Conservation (phyloP, 2,329 filamentous ascomycete species). For the Hypomyces perniciosus region DNA sequence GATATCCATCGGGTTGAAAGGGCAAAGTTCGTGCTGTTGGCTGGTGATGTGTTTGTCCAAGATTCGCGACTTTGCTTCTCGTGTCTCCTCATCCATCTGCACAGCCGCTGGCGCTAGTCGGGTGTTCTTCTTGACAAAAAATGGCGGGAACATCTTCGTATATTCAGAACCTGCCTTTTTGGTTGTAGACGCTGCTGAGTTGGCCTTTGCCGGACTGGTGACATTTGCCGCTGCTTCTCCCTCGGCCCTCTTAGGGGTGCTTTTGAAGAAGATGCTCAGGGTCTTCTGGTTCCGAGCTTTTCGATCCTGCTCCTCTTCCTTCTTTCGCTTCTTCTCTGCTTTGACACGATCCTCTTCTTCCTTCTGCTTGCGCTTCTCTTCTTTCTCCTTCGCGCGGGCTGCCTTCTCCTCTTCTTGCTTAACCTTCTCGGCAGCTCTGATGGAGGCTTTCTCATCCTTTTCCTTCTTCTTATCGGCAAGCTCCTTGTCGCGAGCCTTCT, state of each 20-base stretch:
- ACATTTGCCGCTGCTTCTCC: conserved; percentile 25
- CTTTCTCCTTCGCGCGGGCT: conserved; percentile 31
- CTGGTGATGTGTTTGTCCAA: conserved; percentile 48
- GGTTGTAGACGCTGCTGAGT: conserved; percentile 12
- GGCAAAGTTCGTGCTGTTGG: conserved; percentile 35
- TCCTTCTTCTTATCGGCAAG: conserved; percentile 29
- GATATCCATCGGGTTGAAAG: conserved; percentile 40
- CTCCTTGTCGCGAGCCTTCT: conserved; percentile 25
- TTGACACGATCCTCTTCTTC: conserved; percentile 35
- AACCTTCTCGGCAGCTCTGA: conserved; percentile 33
- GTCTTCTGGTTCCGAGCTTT: conserved; percentile 44
- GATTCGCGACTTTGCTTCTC: conserved; percentile 42
- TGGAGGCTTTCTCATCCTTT: conserved; percentile 29
- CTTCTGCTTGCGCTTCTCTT: conserved; percentile 36
- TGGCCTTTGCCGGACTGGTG: conserved; percentile 24
- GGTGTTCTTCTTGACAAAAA: conserved; percentile 70
- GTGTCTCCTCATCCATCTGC: conserved; percentile 52
- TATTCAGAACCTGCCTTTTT: conserved; percentile 46
- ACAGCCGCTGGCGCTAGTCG: conserved; percentile 58
- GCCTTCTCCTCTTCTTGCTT: conserved; percentile 36
- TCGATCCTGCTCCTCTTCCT: conserved; percentile 47
- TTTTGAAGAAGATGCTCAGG: conserved; percentile 43
- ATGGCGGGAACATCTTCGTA: conserved; percentile 69
- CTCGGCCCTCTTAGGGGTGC: conserved; percentile 37
- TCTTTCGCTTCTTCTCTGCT: conserved; percentile 42